A percentile compares a stretch with the other conserved stretches of the same genome.
phyloP scores from a whole-genome alignment of 352 stramenopile genomes.

The Pythium rishiriense region DNA sequence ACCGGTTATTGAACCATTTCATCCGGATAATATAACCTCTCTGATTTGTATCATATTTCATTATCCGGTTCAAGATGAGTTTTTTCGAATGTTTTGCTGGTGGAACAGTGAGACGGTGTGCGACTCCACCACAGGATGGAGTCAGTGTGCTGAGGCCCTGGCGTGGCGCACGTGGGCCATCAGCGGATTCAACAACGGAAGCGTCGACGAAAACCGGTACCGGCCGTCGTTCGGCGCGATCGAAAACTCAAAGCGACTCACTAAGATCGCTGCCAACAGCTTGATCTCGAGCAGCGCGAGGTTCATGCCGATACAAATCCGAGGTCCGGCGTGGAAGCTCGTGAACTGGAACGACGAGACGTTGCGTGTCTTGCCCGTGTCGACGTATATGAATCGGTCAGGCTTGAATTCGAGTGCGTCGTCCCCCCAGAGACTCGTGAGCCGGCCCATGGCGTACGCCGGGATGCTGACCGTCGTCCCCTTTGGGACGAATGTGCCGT shows the following conservation, averaged over 20 bases:
- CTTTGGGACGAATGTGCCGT: constrained; percentile 35
- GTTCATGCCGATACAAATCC: constrained; percentile 43
- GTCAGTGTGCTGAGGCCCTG: too few relatives aligned
- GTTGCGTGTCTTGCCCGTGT: constrained; percentile 13
- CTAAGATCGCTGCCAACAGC: constrained; percentile 31
- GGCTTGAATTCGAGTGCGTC: constrained; percentile 38
- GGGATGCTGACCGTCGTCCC: constrained; percentile 28
- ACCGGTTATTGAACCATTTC: too few relatives aligned
- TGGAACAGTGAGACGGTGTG: too few relatives aligned
- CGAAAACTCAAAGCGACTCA: constrained; percentile 32
- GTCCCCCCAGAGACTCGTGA: constrained; percentile 31
- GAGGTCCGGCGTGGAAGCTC: constrained; percentile 14
- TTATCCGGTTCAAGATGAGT: too few relatives aligned
- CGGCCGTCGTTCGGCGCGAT: constrained; percentile 22
- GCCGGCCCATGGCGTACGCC: constrained; percentile 33
- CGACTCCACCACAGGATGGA: too few relatives aligned
- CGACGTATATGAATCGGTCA: constrained; percentile 30
- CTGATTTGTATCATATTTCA: too few relatives aligned
- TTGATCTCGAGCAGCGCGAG: constrained; percentile 51
- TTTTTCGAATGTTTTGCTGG: too few relatives aligned
- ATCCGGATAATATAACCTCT: too few relatives aligned
- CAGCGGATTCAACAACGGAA: constrained; percentile 12
- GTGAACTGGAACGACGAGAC: constrained; percentile 37
- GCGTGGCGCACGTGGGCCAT: not conserved
- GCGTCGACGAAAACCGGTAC: constrained; percentile 8